A percentile compares a stretch with the other conserved stretches of the same genome.
These are phyloP conservation scores for Solanum hybrid DNA, from an alignment of 305 asterid species.

Conservation along the genomic window DNA sequence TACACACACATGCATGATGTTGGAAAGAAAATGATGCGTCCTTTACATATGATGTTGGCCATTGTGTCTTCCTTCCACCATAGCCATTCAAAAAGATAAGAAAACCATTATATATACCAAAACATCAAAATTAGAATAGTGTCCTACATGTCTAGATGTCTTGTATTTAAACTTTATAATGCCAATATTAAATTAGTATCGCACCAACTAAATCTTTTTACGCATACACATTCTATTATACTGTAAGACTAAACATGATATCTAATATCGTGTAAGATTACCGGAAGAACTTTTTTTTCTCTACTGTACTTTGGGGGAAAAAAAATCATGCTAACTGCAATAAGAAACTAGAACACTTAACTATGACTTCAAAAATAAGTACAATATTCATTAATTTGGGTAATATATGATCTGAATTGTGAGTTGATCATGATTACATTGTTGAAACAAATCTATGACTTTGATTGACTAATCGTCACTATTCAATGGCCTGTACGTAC, in stretches of 20 bases:
- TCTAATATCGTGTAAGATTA: neutral
- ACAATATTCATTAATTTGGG: neutral
- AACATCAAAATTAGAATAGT: neutral
- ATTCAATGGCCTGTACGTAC: neutral
- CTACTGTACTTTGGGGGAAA: neutral
- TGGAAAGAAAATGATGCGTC: neutral
- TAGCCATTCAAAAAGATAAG: neutral
- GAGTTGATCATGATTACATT: neutral
- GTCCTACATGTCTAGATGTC: neutral
- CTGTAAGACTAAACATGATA: neutral
- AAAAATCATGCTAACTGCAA: neutral
- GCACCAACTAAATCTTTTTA: neutral
- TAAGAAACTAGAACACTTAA: neutral
- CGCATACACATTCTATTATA: neutral
- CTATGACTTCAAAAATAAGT: neutral
- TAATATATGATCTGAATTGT: neutral
- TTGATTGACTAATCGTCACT: neutral
- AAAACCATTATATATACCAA: neutral
- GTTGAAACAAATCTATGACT: neutral
- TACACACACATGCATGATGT: neutral
- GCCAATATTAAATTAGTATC: neutral
- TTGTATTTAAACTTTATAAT: neutral
- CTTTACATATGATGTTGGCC: neutral
- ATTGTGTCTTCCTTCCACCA: neutral
- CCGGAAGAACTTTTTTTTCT: neutral